Evolutionary conservation across 805 yeast genomes (phyloP), one percentile per base, ranked within the genome.

Genomic region (Clavispora carvajalis): DNA sequence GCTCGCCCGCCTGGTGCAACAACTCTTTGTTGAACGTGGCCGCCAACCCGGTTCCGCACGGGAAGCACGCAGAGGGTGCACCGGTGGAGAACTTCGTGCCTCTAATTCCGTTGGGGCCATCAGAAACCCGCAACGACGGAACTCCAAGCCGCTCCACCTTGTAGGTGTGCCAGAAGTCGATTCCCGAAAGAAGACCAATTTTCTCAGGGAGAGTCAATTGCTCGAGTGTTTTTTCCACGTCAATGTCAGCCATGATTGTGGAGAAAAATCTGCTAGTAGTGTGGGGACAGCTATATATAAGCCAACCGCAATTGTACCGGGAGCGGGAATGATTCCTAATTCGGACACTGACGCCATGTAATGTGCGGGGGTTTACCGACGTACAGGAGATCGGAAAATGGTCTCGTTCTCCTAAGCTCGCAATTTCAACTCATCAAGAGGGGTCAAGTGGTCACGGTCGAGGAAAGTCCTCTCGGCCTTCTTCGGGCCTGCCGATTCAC

Each of bases 151-250:
- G 43, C 19, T 52, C 55, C 17, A 75, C 60, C 1, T 67, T 51
- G 38, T 41, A 49, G 2, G 80, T 75, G 57, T 74, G 79, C 79
- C 80, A 76, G 54, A 65, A 63, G 51, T 75, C 79, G 33, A 55
- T 53, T 24, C 79, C 76, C 13, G 71, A 52, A 24, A 63, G 34
- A n/a, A 71, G 57, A 3, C 49, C 36, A 36, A 57, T 48, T 33
- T 60, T 61, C 37, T 61, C 65, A 9, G 44, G 44, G 3, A 54
- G 40, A 18, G 63, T 55, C 37, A 64, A 48, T 46, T 57, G 47
- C 15, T 48, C 36, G 18, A 61, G 50, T 2, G 43, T 42, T 23
- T 46, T 30, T 30, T 60, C 63, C 37, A 60, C 51, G 48, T 61
- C 53, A 33, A 60, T 38, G 28, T 37, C 46, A 12, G 52, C 36